Conservation (phyloP, 2,329 filamentous ascomycete species). For the Lojkania enalia region DNA sequence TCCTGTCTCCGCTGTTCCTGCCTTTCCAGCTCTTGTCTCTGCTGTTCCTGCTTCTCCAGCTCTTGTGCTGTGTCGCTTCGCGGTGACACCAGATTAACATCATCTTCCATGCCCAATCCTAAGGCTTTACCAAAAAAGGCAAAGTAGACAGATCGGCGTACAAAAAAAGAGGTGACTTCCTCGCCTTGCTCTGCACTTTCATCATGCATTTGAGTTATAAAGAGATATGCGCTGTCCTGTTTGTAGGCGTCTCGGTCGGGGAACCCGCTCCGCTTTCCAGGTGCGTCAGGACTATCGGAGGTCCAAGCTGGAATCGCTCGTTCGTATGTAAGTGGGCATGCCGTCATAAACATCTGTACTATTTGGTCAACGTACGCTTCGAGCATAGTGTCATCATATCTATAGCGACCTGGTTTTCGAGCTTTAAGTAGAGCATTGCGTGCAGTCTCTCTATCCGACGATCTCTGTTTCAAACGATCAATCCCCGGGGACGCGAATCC, state of each 20-base stretch:
- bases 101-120: not conserved
- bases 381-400: no score
- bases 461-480: constrained; percentile 7
- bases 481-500: constrained; percentile 19
- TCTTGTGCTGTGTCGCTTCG: no score
- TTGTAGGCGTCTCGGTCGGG: no score
- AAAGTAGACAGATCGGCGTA: constrained; percentile 25
- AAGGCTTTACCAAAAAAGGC: constrained; percentile 24
- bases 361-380: no score
- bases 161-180: constrained; percentile 26
- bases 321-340: no score
- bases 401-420: constrained; percentile 12
- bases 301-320: no score
- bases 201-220: constrained; percentile 21
- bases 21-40: not conserved
- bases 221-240: no score
- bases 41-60: not conserved
- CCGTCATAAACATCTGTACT: no score
- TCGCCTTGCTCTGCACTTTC: constrained; percentile 12
- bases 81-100: not conserved
- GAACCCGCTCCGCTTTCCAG: no score
- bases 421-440: constrained; percentile 16
- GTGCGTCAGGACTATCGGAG: no score
- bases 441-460: constrained; percentile 16
- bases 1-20: not conserved